Evolutionary conservation across 202 grass and related monocot species (phyloP).

Genomic region (Eragrostis tef): DNA sequence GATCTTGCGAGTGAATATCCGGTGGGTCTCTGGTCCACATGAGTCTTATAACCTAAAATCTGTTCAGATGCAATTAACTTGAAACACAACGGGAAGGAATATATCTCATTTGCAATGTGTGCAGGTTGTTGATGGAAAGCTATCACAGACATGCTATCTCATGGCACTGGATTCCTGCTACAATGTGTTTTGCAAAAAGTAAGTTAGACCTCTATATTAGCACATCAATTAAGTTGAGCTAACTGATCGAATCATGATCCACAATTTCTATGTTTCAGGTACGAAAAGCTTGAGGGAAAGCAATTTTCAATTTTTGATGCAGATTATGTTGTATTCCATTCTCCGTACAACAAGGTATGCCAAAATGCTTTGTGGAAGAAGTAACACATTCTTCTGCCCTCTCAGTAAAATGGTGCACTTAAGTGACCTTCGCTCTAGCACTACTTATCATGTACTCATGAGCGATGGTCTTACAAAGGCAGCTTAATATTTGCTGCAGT

Average conservation of each 20-base stretch:
- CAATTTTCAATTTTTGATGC: slow-evolving; percentile 81
- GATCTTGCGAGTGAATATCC: slow-evolving; percentile 98
- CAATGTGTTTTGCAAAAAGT: slow-evolving; percentile 13
- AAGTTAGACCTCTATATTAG: background rate
- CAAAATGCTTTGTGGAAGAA: background rate
- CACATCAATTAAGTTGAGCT: background rate
- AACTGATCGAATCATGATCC: slow-evolving; percentile 1
- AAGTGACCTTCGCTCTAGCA: background rate
- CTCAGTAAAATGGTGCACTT: background rate
- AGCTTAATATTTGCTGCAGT: background rate
- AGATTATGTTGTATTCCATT: slow-evolving; percentile 96
- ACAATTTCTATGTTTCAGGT: slow-evolving; percentile 52
- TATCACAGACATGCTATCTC: slow-evolving; percentile 96
- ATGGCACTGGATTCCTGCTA: slow-evolving; percentile 92
- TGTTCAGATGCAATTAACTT: background rate
- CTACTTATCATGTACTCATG: no score
- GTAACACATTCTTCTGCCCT: background rate
- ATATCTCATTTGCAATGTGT: background rate
- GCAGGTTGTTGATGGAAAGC: slow-evolving; percentile 92
- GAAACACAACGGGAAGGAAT: background rate
- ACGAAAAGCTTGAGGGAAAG: slow-evolving; percentile 76
- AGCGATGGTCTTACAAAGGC: background rate
- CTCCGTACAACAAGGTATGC: slow-evolving; percentile 95
- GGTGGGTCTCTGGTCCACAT: slow-evolving; percentile 44
- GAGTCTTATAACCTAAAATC: background rate